Conservation (phyloP, 2,329 filamentous ascomycete genomes). For the Sporothrix pallida region DNA sequence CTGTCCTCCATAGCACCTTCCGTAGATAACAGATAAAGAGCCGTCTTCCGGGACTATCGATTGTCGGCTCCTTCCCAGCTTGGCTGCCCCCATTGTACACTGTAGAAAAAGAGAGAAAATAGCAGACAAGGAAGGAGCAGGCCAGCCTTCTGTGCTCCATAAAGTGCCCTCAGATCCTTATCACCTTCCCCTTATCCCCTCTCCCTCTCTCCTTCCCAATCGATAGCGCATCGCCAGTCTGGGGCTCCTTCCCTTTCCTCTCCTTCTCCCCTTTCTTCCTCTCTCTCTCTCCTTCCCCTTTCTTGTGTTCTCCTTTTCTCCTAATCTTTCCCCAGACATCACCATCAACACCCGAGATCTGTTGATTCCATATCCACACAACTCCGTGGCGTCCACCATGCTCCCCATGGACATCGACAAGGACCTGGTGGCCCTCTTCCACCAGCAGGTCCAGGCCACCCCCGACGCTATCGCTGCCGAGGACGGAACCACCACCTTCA, state of each 20-base stretch:
- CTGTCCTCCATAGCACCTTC: neutral
- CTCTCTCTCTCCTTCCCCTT: neutral
- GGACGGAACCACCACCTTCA: slow-evolving; percentile 69
- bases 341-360: neutral
- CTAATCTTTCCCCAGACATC: neutral
- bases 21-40: slow-evolving; percentile 5
- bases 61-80: slow-evolving; percentile 1
- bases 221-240: slow-evolving; percentile 25
- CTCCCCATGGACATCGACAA: slow-evolving; percentile 68
- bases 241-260: neutral
- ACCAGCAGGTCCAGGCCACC: slow-evolving; percentile 69
- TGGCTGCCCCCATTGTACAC: neutral
- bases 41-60: slow-evolving; percentile 7
- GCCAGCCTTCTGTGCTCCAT: neutral
- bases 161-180: slow-evolving; percentile 8
- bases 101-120: neutral
- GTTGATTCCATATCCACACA: neutral
- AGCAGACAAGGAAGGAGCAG: neutral
- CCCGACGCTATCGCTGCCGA: slow-evolving; percentile 74
- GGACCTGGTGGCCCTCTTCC: slow-evolving; percentile 75
- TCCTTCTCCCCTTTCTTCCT: neutral
- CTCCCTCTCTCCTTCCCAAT: slow-evolving; percentile 14
- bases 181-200: slow-evolving; percentile 20
- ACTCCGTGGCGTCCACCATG: neutral
- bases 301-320: neutral